phyloP scores from a whole-genome alignment of 2,329 filamentous ascomycete species.

The Colletotrichum noveboracense region DNA sequence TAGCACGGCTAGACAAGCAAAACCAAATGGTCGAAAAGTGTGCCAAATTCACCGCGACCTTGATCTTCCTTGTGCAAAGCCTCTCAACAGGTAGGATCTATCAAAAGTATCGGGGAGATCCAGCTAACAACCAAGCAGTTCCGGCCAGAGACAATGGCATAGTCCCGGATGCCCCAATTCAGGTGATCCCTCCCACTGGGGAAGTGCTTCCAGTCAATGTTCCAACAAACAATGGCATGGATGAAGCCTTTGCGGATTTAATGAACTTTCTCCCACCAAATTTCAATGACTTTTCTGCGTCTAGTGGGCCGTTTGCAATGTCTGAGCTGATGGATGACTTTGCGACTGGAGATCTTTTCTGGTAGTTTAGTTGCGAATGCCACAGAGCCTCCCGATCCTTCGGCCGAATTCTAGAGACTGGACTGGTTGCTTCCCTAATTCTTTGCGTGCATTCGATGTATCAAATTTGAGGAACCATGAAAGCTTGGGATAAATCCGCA shows the following conservation, averaged over 20 bases:
- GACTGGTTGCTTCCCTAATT: not conserved
- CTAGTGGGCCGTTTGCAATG: not conserved
- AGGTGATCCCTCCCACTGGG: not conserved
- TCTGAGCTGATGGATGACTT: conserved; percentile 13
- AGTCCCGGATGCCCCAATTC: not conserved
- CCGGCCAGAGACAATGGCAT: not conserved
- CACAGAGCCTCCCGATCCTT: not conserved
- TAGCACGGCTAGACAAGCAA: conserved; percentile 1
- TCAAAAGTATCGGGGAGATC: not conserved
- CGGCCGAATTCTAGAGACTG: not conserved
- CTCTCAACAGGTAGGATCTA: not conserved
- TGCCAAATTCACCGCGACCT: conserved; percentile 9
- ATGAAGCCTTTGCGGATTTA: not conserved
- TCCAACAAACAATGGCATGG: not conserved
- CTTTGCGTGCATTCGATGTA: not conserved
- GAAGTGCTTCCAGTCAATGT: not conserved
- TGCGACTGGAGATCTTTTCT: conserved; percentile 8
- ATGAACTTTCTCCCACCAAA: not conserved
- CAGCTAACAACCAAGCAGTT: not conserved
- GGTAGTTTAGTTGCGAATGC: not conserved
- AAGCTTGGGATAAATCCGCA: not conserved
- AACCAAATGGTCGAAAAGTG: conserved; percentile 18
- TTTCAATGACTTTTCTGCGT: not conserved
- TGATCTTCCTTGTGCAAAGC: conserved; percentile 1
- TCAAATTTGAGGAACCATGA: rapidly evolving